phyloP scores from a whole-genome alignment of 352 stramenopile genomes.

The Achlya hypogyna region DNA sequence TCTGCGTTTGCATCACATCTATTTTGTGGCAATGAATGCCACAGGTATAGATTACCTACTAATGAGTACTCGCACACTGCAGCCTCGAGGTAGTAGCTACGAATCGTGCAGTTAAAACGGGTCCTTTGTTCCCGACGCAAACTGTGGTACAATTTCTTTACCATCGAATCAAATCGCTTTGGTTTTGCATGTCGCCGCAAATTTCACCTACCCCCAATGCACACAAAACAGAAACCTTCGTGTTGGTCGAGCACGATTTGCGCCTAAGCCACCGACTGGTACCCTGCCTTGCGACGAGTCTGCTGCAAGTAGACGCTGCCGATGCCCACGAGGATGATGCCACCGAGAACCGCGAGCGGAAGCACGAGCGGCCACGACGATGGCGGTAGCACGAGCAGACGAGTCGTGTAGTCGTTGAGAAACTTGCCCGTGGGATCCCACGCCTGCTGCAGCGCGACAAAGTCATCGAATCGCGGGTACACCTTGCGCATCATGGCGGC shows the following conservation, averaged over 20 bases:
- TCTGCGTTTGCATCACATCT: conserved; percentile 22
- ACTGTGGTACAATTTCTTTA: too few relatives aligned
- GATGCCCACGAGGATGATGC: neutral
- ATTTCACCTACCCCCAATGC: neutral
- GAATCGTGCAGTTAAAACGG: too few relatives aligned
- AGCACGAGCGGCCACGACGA: neutral
- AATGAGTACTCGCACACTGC: conserved; percentile 6
- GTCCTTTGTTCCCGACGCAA: too few relatives aligned
- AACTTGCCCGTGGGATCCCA: conserved; percentile 17
- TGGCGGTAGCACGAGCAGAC: neutral
- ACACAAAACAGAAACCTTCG: neutral
- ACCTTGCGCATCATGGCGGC: neutral
- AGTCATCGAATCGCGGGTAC: conserved; percentile 7
- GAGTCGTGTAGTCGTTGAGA: conserved; percentile 9
- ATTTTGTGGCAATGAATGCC: conserved; percentile 15
- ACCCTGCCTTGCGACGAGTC: neutral
- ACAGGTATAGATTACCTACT: conserved; percentile 22
- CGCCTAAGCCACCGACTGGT: neutral
- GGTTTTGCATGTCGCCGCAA: too few relatives aligned
- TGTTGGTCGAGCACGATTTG: neutral
- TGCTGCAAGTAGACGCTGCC: neutral
- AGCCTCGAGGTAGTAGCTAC: neutral
- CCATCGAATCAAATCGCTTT: too few relatives aligned
- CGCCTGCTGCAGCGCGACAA: neutral
- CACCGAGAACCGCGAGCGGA: neutral